Percentiles rank a stretch among this genome's conserved stretches.
Conservation (phyloP, 2,329 filamentous ascomycete species). For the Capronia coronata region DNA sequence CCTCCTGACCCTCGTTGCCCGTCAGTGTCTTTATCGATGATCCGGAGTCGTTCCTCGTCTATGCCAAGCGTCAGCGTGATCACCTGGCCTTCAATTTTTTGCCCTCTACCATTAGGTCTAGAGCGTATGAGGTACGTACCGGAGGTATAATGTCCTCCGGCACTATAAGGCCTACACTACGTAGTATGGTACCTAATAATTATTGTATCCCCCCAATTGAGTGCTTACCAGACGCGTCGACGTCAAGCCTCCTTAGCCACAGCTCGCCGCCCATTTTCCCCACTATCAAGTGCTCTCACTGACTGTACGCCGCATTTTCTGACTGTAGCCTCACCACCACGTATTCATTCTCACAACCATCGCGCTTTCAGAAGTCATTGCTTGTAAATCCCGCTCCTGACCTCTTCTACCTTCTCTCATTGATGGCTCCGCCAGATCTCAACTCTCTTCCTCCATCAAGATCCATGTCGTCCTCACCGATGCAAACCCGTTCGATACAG, state of each 20-base stretch:
- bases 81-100: not conserved
- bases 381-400: not conserved
- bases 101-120: no score
- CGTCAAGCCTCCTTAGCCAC: no score
- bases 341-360: not conserved
- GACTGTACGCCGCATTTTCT: not conserved
- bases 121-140: no score
- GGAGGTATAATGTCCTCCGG: no score
- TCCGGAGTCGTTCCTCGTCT: not conserved
- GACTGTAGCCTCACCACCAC: not conserved
- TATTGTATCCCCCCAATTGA: no score
- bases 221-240: no score
- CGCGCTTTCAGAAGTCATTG: not conserved
- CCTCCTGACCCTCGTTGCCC: no score
- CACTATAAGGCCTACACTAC: no score
- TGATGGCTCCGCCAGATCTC: slow-evolving; percentile 63
- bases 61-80: not conserved
- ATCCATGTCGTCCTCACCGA: slow-evolving; percentile 37
- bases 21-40: no score
- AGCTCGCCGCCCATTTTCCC: not conserved
- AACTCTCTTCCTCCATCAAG: slow-evolving; percentile 61
- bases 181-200: no score
- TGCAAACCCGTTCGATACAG: slow-evolving; percentile 31
- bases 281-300: no score
- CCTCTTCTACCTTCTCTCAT: not conserved